Percentiles rank a stretch among this genome's conserved stretches.
phyloP scores from a whole-genome alignment of 306 rosid species.

The Quercus rubra region DNA sequence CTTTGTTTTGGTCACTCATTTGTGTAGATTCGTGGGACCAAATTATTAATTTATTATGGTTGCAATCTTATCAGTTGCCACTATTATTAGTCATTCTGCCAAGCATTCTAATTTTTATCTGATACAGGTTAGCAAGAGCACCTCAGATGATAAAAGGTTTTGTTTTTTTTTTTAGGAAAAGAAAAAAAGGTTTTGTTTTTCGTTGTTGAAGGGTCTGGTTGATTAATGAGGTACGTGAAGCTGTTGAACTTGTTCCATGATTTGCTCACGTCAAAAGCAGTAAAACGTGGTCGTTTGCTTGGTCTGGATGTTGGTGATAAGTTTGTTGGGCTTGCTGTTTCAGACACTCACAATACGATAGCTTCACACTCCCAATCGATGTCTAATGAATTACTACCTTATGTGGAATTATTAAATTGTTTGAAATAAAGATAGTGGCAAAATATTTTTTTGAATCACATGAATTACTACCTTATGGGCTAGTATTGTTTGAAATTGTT shows the following conservation, averaged over 20 bases:
- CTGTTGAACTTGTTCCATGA: constrained; percentile 59
- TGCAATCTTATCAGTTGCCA: background rate
- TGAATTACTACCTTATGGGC: too few relatives aligned
- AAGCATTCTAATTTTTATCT: constrained; percentile 25
- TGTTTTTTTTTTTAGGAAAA: too few relatives aligned
- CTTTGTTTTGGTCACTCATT: constrained; percentile 10
- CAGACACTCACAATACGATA: constrained; percentile 52
- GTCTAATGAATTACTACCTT: too few relatives aligned
- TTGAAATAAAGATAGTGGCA: too few relatives aligned
- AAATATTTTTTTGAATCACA: too few relatives aligned
- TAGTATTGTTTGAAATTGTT: too few relatives aligned
- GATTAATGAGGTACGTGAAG: constrained; percentile 48
- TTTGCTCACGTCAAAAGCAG: constrained; percentile 22
- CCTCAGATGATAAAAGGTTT: constrained; percentile 49
- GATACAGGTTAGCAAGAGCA: constrained; percentile 72
- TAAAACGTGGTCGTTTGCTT: constrained; percentile 49
- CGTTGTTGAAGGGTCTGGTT: background rate
- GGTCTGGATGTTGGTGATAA: constrained; percentile 86
- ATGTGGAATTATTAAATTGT: too few relatives aligned
- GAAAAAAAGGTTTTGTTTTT: too few relatives aligned
- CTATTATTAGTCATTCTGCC: constrained; percentile 10
- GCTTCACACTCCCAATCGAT: constrained; percentile 35
- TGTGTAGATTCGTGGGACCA: constrained; percentile 22
- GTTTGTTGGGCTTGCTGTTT: constrained; percentile 79
- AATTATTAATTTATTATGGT: background rate